A percentile compares a stretch with the other conserved stretches of the same genome.
phyloP scores from a whole-genome alignment of 768 basidiomycete species.

The Astraeus odoratus region DNA sequence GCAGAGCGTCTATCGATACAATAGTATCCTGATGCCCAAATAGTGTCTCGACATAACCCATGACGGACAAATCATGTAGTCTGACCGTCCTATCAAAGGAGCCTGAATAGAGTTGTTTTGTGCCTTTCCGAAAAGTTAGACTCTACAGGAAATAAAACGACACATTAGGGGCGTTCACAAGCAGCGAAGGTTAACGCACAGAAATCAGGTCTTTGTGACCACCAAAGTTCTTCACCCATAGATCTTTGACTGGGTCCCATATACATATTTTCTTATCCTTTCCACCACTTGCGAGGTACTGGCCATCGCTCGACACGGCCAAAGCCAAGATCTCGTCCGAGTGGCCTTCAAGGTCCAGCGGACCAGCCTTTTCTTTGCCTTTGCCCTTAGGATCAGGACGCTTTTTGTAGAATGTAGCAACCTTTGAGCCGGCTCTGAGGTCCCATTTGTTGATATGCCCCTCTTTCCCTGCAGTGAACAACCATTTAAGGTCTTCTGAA shows the following conservation, averaged over 20 bases:
- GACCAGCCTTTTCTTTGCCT: slow-evolving; percentile 50
- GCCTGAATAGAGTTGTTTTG: slow-evolving; percentile 60
- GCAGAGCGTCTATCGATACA: slow-evolving; percentile 69
- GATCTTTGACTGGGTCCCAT: slow-evolving; percentile 73
- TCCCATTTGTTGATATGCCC: slow-evolving; percentile 87
- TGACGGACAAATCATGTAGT: slow-evolving; percentile 72
- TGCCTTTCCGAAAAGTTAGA: slow-evolving; percentile 71
- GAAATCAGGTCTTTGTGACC: slow-evolving; percentile 70
- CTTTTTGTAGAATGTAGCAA: slow-evolving; percentile 53
- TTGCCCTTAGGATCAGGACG: slow-evolving; percentile 43
- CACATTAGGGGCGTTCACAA: slow-evolving; percentile 27
- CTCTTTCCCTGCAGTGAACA: slow-evolving; percentile 91
- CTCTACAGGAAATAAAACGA: slow-evolving; percentile 32
- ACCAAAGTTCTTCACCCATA: slow-evolving; percentile 77
- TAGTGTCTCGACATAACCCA: slow-evolving; percentile 93
- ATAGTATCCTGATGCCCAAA: slow-evolving; percentile 96
- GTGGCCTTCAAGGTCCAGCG: slow-evolving; percentile 59
- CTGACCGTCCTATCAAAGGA: slow-evolving; percentile 88
- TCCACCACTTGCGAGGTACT: slow-evolving; percentile 80
- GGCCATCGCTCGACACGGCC: slow-evolving; percentile 81
- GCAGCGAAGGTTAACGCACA: slow-evolving; percentile 42
- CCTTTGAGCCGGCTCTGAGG: slow-evolving; percentile 54
- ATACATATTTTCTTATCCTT: slow-evolving; percentile 76
- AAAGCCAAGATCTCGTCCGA: slow-evolving; percentile 80
- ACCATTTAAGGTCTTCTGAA: slow-evolving; percentile 59